Evolutionary conservation across 805 yeast genomes (phyloP), one percentile per base, ranked within the genome.

Genomic region (Brettanomyces bruxellensis): DNA sequence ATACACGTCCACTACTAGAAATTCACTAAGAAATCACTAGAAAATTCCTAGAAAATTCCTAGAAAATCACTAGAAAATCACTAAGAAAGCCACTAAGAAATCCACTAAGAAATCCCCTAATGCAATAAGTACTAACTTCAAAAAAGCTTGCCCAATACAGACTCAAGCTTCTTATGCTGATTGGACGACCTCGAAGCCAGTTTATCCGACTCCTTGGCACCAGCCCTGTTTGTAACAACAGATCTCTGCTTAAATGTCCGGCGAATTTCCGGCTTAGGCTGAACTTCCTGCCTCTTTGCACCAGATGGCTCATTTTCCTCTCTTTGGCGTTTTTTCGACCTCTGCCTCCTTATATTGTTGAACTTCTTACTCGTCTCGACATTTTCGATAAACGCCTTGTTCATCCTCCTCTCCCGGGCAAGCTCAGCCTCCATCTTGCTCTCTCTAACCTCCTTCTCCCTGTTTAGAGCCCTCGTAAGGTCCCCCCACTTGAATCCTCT

Each of bases 401-500:
- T 90, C 62, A 91, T 74, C 55, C 86, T 84, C 47, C 81, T 84
- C 38, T 95, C 95, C 63, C 88, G 96, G 1, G 95, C 76, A 35
- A 93, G 77, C 64, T 93, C 98, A 49, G 95, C 77, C 51, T 89
- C 82, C 58, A 91, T 70, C 66, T 86, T 89, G 45, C 91, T 79
- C 58, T 89, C 95, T 64, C 96, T 81, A 39, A 83, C 74, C 63
- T 90, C 96, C 52, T 84, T 83, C 66, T 93, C 98, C 57, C 78
- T 78, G 3, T 96, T 89, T 52, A 91, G 86, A 61, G 91, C 96
- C 61, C 85, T 95, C 3, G 97, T 90, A 60, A 93, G 71, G 58
- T 93, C 95, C 47, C 83, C 74, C 99, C 99, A 93, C 61, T 93
- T 93, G 74, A 91, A 93, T 2, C 91, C 89, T 8, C 87, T 81